phyloP scores from a whole-genome alignment of 2,329 filamentous ascomycete species.

The Epichloe elymi region DNA sequence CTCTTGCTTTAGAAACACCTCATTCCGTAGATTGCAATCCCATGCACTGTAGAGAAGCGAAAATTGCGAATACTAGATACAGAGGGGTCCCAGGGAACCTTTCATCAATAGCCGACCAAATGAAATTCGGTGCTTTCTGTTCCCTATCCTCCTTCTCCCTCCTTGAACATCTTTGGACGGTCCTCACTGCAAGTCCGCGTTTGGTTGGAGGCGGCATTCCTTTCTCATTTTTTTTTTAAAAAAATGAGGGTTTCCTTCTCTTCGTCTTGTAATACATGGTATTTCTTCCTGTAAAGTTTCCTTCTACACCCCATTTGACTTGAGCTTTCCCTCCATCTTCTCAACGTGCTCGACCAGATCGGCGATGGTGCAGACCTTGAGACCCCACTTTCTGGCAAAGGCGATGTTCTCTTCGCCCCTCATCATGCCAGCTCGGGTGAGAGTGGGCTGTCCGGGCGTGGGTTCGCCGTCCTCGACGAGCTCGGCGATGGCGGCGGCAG shows the following conservation, averaged over 20 bases:
- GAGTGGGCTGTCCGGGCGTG: slow-evolving; percentile 53
- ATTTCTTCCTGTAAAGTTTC: not conserved
- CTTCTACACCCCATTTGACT: slow-evolving; percentile 18
- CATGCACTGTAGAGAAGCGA: not conserved
- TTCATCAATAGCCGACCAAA: no score
- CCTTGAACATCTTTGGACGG: not conserved
- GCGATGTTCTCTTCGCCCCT: slow-evolving; percentile 72
- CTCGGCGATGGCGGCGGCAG: slow-evolving; percentile 79
- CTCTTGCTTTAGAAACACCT: not conserved
- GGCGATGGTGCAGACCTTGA: slow-evolving; percentile 93
- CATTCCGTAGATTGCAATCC: not conserved
- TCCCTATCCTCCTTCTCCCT: not conserved
- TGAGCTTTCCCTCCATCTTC: slow-evolving; percentile 52
- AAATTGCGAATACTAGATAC: not conserved
- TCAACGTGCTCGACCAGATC: slow-evolving; percentile 72
- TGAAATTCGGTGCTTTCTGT: no score
- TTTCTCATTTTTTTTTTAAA: not conserved
- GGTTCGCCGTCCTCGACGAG: slow-evolving; percentile 75
- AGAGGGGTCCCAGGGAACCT: not conserved
- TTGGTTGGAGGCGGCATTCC: not conserved
- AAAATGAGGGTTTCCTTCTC: not conserved
- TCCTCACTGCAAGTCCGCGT: no score
- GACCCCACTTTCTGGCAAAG: slow-evolving; percentile 78
- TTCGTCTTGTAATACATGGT: not conserved
- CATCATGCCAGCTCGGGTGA: slow-evolving; percentile 73